A percentile compares a stretch with the other conserved stretches of the same genome.
Conservation (phyloP, 2,329 filamentous ascomycete species). For the Stagonosporopsis vannaccii region DNA sequence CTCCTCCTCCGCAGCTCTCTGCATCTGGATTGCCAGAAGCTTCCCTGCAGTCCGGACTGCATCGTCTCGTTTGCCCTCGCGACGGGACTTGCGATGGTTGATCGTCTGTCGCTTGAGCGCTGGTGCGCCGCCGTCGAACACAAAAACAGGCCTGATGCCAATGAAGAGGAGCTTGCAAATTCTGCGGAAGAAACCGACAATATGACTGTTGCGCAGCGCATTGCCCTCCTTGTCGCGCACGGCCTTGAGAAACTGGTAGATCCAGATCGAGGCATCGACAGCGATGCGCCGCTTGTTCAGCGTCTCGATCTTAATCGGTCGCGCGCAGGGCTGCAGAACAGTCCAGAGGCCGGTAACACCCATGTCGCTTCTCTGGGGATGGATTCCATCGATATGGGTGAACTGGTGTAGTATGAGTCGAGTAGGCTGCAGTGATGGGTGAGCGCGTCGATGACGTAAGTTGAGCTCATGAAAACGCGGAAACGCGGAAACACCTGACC, state of each 20-base stretch:
- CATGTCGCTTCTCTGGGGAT: conserved; percentile 62
- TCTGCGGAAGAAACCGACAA: conserved; percentile 96
- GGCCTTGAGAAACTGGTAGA: conserved; percentile 98
- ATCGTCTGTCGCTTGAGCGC: conserved; percentile 91
- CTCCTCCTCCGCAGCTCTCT: conserved; percentile 86
- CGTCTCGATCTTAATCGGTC: conserved; percentile 94
- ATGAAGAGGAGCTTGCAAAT: conserved; percentile 98
- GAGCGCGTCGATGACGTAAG: conserved; percentile 19
- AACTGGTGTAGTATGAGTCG: not conserved
- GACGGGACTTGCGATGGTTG: conserved; percentile 74
- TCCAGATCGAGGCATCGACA: conserved; percentile 98
- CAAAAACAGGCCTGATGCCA: conserved; percentile 94
- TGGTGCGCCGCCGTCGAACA: conserved; percentile 96
- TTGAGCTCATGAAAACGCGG: not conserved
- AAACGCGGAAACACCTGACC: conserved; percentile 16
- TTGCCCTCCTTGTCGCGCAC: conserved; percentile 99
- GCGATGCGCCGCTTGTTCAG: conserved; percentile 96
- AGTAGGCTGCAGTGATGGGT: conserved; percentile 1
- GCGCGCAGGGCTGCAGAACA: conserved; percentile 91
- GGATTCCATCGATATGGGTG: conserved; percentile 2
- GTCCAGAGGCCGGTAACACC: conserved; percentile 99
- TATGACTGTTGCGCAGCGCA: conserved; percentile 91
- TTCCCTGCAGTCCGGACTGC: conserved; percentile 90
- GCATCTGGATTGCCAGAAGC: conserved; percentile 92
- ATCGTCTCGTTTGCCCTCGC: conserved; percentile 92